These are phyloP conservation scores for Schizophyllum amplum DNA, from an alignment of 1,284 basidiomycete species.

Conservation along the genomic window DNA sequence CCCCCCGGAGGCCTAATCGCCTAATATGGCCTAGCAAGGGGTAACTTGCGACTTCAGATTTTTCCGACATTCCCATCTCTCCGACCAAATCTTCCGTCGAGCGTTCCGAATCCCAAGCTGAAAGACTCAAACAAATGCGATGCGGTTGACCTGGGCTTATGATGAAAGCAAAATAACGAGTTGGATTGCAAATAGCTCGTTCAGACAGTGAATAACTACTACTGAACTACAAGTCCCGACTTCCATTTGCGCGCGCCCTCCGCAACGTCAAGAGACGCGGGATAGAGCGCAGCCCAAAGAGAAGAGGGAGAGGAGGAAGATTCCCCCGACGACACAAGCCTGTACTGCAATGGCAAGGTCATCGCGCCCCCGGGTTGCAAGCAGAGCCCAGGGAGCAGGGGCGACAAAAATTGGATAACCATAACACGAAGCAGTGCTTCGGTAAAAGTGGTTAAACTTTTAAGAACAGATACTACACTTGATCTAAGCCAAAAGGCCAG, in stretches of 20 bases:
- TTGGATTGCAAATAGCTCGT: no score
- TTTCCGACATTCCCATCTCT: no score
- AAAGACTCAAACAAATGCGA: no score
- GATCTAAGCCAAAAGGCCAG: constrained; percentile 80
- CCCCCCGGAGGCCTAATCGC: no score
- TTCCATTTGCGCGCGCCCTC: not conserved
- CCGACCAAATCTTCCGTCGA: no score
- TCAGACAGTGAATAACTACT: no score
- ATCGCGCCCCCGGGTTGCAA: constrained; percentile 38
- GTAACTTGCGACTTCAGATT: no score
- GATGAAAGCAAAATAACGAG: no score
- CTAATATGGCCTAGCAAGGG: no score
- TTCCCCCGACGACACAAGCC: constrained; percentile 41
- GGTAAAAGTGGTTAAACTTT: constrained; percentile 44
- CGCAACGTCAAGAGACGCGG: not conserved
- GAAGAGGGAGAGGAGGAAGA: constrained; percentile 23
- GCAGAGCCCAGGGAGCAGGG: constrained; percentile 39
- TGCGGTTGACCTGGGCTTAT: no score
- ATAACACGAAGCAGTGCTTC: constrained; percentile 25
- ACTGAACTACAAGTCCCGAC: no score
- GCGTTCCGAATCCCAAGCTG: no score
- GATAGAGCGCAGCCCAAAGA: not conserved
- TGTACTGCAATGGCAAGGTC: constrained; percentile 39
- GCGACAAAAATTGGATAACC: constrained; percentile 46
- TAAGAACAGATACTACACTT: constrained; percentile 80